Percentiles rank a stretch among this genome's conserved stretches.
Evolutionary conservation across 352 stramenopile genomes (phyloP).

Genomic region (Globisporangium sylvaticum): DNA sequence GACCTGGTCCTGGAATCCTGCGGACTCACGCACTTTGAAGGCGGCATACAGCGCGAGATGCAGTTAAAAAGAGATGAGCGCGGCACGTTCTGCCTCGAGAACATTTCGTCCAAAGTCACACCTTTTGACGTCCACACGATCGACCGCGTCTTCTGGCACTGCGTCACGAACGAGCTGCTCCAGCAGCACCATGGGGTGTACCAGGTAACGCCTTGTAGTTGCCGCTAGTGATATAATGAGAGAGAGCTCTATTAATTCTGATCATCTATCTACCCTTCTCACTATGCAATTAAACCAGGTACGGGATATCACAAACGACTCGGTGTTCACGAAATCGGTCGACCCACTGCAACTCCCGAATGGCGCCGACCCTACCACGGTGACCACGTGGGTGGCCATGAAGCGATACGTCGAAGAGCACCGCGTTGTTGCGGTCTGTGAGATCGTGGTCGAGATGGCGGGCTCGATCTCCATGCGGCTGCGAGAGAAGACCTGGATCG

Average conservation of each 20-base stretch:
- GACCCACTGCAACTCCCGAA: constrained; percentile 21
- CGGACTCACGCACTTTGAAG: not conserved
- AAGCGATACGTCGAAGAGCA: constrained; percentile 23
- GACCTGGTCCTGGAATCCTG: not conserved
- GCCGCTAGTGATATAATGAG: too few relatives aligned
- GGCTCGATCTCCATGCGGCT: constrained; percentile 24
- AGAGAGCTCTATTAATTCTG: too few relatives aligned
- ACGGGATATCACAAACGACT: constrained; percentile 15
- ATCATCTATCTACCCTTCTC: too few relatives aligned
- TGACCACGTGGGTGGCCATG: constrained; percentile 23
- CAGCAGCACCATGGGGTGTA: constrained; percentile 2
- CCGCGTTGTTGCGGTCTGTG: constrained; percentile 29
- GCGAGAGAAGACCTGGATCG: constrained; percentile 30
- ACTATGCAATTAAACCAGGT: too few relatives aligned
- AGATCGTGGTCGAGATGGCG: constrained; percentile 24
- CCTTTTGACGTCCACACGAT: not conserved
- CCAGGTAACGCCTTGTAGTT: too few relatives aligned
- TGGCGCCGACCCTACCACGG: constrained; percentile 12
- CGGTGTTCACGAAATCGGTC: constrained; percentile 19
- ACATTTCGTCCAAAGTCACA: not conserved
- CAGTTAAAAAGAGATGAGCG: not conserved
- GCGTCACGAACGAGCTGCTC: not conserved
- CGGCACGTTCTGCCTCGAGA: not conserved
- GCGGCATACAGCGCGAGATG: constrained; percentile 2
- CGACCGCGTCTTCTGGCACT: constrained; percentile 8